These are phyloP conservation scores for Globisporangium viniferum DNA, from an alignment of 352 stramenopile species.

Conservation along the genomic window DNA sequence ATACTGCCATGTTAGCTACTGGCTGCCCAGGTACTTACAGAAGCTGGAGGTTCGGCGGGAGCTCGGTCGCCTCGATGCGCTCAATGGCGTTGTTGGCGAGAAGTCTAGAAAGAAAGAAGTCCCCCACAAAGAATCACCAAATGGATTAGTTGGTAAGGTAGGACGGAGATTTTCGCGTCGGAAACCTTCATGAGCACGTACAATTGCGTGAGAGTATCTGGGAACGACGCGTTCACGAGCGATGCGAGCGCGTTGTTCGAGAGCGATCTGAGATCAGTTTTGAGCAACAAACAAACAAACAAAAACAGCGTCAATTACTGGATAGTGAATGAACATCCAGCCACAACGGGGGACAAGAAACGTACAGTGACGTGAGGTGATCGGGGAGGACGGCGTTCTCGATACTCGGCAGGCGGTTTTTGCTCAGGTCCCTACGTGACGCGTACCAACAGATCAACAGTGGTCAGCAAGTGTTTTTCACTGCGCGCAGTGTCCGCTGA, in stretches of 20 bases:
- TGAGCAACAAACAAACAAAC: not conserved
- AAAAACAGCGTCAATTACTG: too few relatives aligned
- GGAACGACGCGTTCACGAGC: constrained; percentile 12
- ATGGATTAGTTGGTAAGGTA: not conserved
- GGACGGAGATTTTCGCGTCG: not conserved
- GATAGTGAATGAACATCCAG: too few relatives aligned
- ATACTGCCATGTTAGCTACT: not conserved
- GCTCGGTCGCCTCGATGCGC: constrained; percentile 7
- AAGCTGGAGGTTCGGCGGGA: constrained; percentile 1
- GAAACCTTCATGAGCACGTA: not conserved
- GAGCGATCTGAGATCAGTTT: constrained; percentile 6
- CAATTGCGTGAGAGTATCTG: constrained; percentile 3
- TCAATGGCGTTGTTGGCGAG: constrained; percentile 14
- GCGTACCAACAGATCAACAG: not conserved
- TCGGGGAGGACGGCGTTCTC: not conserved
- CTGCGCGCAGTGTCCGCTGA: too few relatives aligned
- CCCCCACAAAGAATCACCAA: not conserved
- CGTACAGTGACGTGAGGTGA: not conserved
- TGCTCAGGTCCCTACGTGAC: constrained; percentile 2
- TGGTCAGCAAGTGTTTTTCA: not conserved
- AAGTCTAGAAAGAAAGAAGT: not conserved
- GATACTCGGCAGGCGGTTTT: not conserved
- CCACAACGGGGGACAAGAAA: not conserved
- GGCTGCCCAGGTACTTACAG: constrained; percentile 8
- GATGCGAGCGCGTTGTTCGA: constrained; percentile 5